These are phyloP conservation scores for Cadophora malorum DNA, from an alignment of 2,329 filamentous ascomycete species.

Conservation along the genomic window DNA sequence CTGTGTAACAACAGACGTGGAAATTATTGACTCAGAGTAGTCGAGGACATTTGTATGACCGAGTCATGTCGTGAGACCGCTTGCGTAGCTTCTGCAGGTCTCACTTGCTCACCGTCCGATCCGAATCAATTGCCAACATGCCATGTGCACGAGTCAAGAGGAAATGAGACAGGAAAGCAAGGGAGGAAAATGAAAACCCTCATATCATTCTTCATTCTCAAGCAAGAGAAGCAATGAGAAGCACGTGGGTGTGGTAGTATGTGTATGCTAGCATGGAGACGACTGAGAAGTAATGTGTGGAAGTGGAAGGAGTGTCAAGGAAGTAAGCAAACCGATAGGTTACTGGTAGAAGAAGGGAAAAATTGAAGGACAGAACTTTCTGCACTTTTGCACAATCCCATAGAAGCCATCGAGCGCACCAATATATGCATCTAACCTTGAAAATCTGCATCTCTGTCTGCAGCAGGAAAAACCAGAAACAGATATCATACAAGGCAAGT, in stretches of 20 bases:
- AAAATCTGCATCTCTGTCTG: not conserved
- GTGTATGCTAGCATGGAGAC: not conserved
- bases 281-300: no score
- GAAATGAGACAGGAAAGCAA: not conserved
- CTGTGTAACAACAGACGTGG: not conserved
- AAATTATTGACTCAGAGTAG: not conserved
- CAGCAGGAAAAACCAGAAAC: slow-evolving; percentile 10
- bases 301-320: no score
- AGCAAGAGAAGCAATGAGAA: not conserved
- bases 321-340: no score
- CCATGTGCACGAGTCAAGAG: not conserved
- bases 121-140: not conserved
- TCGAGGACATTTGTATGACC: not conserved
- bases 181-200: not conserved
- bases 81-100: not conserved
- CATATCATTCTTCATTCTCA: not conserved
- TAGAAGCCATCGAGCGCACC: no score
- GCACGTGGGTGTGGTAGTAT: not conserved
- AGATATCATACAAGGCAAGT: not conserved
- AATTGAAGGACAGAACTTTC: not conserved
- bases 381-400: slow-evolving; percentile 1
- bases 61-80: not conserved
- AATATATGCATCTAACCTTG: not conserved
- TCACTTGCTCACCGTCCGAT: not conserved
- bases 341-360: not conserved